A percentile compares a stretch with the other conserved stretches of the same genome.
phyloP scores from a whole-genome alignment of 1,284 basidiomycete species.

The Tylopilus sp. region DNA sequence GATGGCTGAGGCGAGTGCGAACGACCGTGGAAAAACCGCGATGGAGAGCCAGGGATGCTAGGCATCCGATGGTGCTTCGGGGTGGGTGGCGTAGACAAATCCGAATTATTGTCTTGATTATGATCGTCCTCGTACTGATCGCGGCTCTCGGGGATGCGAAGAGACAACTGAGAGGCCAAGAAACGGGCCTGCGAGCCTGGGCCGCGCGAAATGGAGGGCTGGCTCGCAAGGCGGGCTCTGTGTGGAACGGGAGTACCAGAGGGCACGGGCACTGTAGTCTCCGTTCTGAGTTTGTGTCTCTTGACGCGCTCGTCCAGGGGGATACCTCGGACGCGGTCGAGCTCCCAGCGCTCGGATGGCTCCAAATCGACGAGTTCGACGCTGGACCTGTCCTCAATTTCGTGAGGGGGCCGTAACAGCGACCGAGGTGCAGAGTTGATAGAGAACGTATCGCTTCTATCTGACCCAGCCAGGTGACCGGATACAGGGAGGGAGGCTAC shows the following conservation, averaged over 20 bases:
- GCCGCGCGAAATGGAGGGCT: slow-evolving; percentile 28
- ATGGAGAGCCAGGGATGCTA: slow-evolving; percentile 31
- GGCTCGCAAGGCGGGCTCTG: slow-evolving; percentile 31
- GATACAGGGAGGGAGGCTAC: slow-evolving; percentile 27
- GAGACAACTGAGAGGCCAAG: slow-evolving; percentile 31
- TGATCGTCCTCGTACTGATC: slow-evolving; percentile 32
- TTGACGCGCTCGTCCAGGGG: slow-evolving; percentile 31
- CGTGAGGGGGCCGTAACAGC: slow-evolving; percentile 11
- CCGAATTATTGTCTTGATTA: slow-evolving; percentile 30
- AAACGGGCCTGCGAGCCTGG: slow-evolving; percentile 32
- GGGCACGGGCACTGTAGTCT: not conserved
- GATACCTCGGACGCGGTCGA: slow-evolving; percentile 29
- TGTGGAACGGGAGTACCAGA: slow-evolving; percentile 14
- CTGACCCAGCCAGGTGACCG: slow-evolving; percentile 14
- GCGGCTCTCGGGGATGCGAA: slow-evolving; percentile 32
- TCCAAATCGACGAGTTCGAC: slow-evolving; percentile 34
- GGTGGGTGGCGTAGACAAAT: slow-evolving; percentile 31
- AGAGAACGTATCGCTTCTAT: slow-evolving; percentile 27
- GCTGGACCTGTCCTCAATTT: slow-evolving; percentile 27
- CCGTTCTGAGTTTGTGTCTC: slow-evolving; percentile 23
- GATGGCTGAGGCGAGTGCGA: slow-evolving; percentile 35
- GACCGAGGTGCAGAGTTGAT: slow-evolving; percentile 17
- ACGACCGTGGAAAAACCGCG: slow-evolving; percentile 30
- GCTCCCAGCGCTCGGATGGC: slow-evolving; percentile 31
- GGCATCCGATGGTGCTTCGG: slow-evolving; percentile 33